phyloP scores from a whole-genome alignment of 1,284 basidiomycete species.

The Ustilago lituana region DNA sequence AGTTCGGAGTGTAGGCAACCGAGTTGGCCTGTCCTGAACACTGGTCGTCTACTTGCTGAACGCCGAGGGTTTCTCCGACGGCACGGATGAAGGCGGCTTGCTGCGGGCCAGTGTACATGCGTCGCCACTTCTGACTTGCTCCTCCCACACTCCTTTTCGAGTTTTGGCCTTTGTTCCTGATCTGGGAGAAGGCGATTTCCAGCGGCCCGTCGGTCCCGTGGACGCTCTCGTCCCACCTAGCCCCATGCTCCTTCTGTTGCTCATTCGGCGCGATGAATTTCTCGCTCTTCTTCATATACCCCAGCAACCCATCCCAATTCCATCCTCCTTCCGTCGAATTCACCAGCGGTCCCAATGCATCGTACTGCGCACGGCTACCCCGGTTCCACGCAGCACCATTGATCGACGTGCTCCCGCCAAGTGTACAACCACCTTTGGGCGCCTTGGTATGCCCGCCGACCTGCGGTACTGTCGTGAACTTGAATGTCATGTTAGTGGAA shows the following conservation, averaged over 20 bases:
- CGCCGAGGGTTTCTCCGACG: conserved; percentile 71
- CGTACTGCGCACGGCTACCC: conserved; percentile 73
- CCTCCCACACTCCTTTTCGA: conserved; percentile 1
- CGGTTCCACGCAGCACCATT: conserved; percentile 75
- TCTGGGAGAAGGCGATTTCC: conserved; percentile 69
- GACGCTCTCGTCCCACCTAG: conserved; percentile 69
- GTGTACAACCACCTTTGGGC: conserved; percentile 72
- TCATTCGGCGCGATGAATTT: conserved; percentile 72
- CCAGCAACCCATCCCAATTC: conserved; percentile 73
- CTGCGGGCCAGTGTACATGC: conserved; percentile 74
- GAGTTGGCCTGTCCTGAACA: conserved; percentile 74
- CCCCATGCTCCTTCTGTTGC: conserved; percentile 71
- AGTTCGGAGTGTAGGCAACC: conserved; percentile 72
- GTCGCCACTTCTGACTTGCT: conserved; percentile 42
- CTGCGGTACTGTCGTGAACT: conserved; percentile 70
- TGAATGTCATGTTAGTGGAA: conserved; percentile 71
- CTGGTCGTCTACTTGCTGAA: conserved; percentile 71
- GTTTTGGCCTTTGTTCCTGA: conserved; percentile 56
- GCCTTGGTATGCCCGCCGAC: conserved; percentile 65
- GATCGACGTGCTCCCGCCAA: conserved; percentile 74
- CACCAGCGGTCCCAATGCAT: conserved; percentile 72
- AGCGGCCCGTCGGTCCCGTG: conserved; percentile 74
- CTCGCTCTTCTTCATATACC: conserved; percentile 74
- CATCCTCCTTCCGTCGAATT: conserved; percentile 66
- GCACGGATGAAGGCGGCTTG: conserved; percentile 72